phyloP scores from a whole-genome alignment of 129 eudicot species.

The Arctium minus region DNA sequence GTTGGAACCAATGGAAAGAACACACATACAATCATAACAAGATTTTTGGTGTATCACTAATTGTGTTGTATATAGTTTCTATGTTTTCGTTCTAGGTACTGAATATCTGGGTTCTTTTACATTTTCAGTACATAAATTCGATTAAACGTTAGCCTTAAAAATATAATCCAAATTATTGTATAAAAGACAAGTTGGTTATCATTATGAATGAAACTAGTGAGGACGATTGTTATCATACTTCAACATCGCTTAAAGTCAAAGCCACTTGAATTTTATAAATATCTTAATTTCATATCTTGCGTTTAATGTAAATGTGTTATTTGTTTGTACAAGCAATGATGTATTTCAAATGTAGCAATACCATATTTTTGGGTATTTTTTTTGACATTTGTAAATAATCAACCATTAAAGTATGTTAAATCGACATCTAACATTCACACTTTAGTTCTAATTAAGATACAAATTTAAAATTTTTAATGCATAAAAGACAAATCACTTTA shows the following conservation, averaged over 20 bases:
- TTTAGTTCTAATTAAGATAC: not conserved
- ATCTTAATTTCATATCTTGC: not conserved
- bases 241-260: not conserved
- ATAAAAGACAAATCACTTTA: slow-evolving; percentile 13
- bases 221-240: not conserved
- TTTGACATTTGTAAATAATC: not conserved
- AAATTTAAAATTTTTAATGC: not conserved
- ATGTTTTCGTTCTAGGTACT: too few species aligned
- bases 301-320: not conserved
- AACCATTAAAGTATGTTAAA: not conserved
- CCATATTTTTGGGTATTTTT: not conserved
- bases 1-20: too few species aligned
- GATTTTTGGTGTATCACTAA: not conserved
- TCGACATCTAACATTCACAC: not conserved
- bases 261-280: not conserved
- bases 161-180: too few species aligned
- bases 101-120: too few species aligned
- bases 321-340: not conserved
- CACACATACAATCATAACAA: not conserved
- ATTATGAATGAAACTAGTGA: too few species aligned
- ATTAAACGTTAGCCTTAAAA: too few species aligned
- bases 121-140: too few species aligned
- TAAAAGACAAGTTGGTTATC: not conserved
- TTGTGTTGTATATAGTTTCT: too few species aligned
- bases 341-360: not conserved